Conservation (phyloP, 1,284 basidiomycete genomes). For the Amylostereum areolatum region DNA sequence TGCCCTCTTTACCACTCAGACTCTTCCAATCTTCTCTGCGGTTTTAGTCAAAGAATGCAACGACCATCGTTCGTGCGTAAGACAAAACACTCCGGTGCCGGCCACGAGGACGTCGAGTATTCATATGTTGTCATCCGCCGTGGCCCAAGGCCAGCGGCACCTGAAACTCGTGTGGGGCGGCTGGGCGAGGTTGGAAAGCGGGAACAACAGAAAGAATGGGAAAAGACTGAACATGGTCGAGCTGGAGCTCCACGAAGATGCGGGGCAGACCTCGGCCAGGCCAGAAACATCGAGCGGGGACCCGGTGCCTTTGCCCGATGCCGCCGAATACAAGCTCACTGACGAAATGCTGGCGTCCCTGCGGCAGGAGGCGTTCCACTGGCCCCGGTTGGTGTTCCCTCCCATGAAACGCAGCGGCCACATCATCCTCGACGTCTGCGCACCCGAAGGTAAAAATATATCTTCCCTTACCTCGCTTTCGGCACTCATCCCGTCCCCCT, state of each 20-base stretch:
- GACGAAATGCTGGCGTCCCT: constrained; percentile 42
- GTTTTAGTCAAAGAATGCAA: constrained; percentile 84
- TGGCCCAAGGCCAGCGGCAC: constrained; percentile 57
- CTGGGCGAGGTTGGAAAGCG: constrained; percentile 53
- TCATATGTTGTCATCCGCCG: constrained; percentile 89
- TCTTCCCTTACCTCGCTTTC: background rate
- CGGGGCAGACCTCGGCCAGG: constrained; percentile 3
- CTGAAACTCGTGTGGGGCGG: constrained; percentile 47
- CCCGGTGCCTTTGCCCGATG: no score
- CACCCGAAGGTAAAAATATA: constrained; percentile 57
- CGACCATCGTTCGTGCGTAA: constrained; percentile 79
- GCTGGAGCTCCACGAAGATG: constrained; percentile 39
- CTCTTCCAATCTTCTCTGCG: constrained; percentile 56
- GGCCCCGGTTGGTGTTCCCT: constrained; percentile 89
- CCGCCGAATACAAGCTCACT: constrained; percentile 11
- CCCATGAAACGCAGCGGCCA: constrained; percentile 92
- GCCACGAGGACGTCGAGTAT: constrained; percentile 84
- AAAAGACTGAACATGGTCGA: constrained; percentile 31
- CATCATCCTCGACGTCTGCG: constrained; percentile 89
- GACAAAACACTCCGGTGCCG: constrained; percentile 80
- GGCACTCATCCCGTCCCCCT: background rate
- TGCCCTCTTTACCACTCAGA: constrained; percentile 72
- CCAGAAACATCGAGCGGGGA: background rate
- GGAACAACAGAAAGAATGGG: constrained; percentile 32
- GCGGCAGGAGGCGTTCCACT: constrained; percentile 66